Percentiles rank a stretch among this genome's conserved stretches.
These are phyloP conservation scores for Kurtzmaniella quercitrusa DNA, from an alignment of 1,139 yeast genomes.

Conservation along the genomic window DNA sequence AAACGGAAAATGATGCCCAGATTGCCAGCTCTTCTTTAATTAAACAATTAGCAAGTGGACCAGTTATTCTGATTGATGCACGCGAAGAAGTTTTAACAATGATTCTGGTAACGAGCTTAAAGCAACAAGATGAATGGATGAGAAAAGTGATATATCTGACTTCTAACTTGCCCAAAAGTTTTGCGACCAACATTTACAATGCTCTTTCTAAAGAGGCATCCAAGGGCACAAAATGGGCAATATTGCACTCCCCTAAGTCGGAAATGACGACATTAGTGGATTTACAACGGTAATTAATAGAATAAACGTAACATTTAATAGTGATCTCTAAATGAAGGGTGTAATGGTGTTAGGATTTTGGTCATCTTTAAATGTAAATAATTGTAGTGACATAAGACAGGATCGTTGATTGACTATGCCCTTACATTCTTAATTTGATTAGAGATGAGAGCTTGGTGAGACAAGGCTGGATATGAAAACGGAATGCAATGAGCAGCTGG, in stretches of 20 bases:
- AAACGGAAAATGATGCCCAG: slow-evolving; percentile 68
- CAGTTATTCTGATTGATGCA: slow-evolving; percentile 72
- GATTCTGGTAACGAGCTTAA: slow-evolving; percentile 70
- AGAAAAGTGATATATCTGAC: slow-evolving; percentile 72
- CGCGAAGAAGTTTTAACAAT: slow-evolving; percentile 82
- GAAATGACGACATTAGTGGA: slow-evolving; percentile 66
- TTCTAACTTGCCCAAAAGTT: slow-evolving; percentile 62
- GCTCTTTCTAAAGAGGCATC: slow-evolving; percentile 68
- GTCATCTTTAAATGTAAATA: background rate
- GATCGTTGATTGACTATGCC: too few relatives aligned
- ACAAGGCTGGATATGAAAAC: too few relatives aligned
- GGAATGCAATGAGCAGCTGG: too few relatives aligned
- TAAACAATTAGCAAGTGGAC: slow-evolving; percentile 54
- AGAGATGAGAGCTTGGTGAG: too few relatives aligned
- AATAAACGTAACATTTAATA: slow-evolving; percentile 14
- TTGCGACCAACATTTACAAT: slow-evolving; percentile 66
- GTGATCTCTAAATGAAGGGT: slow-evolving; percentile 1
- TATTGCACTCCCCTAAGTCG: slow-evolving; percentile 70
- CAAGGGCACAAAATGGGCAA: slow-evolving; percentile 70
- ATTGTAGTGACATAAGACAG: background rate
- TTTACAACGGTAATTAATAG: slow-evolving; percentile 39
- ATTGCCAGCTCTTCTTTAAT: slow-evolving; percentile 56
- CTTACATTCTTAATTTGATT: background rate
- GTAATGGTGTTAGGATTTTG: background rate
- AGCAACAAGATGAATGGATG: slow-evolving; percentile 84